Evolutionary conservation across 257 asterid species (phyloP), one percentile per base, ranked within the genome.

Genomic region (Misopates orontium): DNA sequence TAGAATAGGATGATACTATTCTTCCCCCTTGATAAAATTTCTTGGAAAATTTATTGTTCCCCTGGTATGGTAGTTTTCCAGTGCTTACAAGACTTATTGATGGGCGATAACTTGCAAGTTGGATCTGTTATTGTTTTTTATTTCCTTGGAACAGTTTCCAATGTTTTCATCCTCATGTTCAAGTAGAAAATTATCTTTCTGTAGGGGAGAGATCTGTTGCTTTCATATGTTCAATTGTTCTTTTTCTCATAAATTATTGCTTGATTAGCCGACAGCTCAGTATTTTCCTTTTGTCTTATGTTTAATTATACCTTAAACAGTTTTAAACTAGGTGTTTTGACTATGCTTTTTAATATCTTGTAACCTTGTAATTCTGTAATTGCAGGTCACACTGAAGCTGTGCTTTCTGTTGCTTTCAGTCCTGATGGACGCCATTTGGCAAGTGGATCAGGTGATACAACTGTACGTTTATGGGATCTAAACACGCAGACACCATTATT

Each of bases 381-480:
- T 80, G 77, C 78, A 93, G 99, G 99, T 78, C 99, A 93, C 52
- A 75, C 79, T 14, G 97, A 90, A 78, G 95, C 95, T 70, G 99
- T 93, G 66, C 97, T 93, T 72, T 83, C 99, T 18, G 99, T 93
- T 74, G 75, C 96, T 64, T 93, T 93, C 79, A 93, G 97, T 71
- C 97, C 99, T 54, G 96, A 93, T 75, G 97, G 99, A 51, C 84
- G 76, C 40, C 92, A 86, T 18, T 76, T 93, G 75, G 98, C 98
- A 25, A 90, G 99, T 83, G 97, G 96, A 42, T 93, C 99, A 17
- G 99, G 97, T 75, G 99, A 93, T 76, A 90, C 99, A 47, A 87
- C 95, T 60, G 95, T 93, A 63, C 99, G 95, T 50, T 72, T 93
- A 24, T 93, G 99, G 99, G 97, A 93, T 79, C 84, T 90, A 55